These are phyloP conservation scores for Gossypium thurberi DNA, from an alignment of 345 rosid genomes.

Conservation along the genomic window DNA sequence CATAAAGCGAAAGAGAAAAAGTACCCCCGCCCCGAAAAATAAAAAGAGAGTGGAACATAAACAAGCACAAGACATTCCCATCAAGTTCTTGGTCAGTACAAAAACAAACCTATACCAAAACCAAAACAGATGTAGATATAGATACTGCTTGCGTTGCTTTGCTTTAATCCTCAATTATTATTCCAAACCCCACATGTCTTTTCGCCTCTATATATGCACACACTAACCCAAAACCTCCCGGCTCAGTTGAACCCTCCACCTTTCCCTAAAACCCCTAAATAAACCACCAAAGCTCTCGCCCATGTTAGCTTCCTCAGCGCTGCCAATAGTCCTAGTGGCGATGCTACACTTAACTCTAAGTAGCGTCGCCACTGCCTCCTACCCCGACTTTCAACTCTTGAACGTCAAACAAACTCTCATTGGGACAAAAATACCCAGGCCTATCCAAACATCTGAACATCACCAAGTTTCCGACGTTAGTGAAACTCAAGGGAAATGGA, in stretches of 20 bases:
- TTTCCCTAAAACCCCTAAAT: neutral
- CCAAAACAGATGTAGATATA: neutral
- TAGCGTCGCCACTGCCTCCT: constrained; percentile 11
- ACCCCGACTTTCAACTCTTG: constrained; percentile 46
- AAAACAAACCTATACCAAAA: constrained; percentile 16
- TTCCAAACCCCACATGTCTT: constrained; percentile 23
- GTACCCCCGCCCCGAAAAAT: too few species aligned
- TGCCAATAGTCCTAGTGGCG: constrained; percentile 2
- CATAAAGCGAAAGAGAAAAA: neutral
- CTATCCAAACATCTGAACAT: constrained; percentile 24
- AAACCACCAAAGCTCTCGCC: neutral
- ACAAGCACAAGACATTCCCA: neutral
- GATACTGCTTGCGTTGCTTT: neutral
- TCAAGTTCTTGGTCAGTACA: neutral
- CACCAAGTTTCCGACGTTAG: constrained; percentile 19
- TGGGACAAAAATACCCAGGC: constrained; percentile 11
- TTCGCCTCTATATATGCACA: neutral
- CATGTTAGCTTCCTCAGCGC: constrained; percentile 19
- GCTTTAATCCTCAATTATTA: constrained; percentile 16
- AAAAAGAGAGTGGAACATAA: neutral
- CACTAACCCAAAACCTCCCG: constrained; percentile 4
- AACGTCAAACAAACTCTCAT: constrained; percentile 34
- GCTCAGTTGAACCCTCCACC: constrained; percentile 21
- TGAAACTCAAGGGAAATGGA: constrained; percentile 18
- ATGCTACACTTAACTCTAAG: constrained; percentile 9